Evolutionary conservation across 2,329 filamentous ascomycete genomes (phyloP).

Genomic region (Pseudogymnoascus sp.): DNA sequence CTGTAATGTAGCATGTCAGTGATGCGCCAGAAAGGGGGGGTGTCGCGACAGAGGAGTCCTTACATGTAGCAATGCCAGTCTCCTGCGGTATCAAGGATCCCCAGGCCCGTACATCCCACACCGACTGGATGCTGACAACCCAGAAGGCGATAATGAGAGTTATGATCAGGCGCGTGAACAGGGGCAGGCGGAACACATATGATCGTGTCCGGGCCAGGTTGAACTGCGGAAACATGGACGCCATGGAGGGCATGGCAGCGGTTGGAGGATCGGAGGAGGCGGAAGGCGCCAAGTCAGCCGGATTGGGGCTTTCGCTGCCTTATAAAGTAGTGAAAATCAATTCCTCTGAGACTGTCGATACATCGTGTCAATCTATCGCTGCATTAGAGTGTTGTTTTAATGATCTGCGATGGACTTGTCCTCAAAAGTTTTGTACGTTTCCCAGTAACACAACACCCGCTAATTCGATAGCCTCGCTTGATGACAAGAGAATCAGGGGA

Average conservation of each 20-base stretch:
- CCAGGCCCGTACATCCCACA: conserved; percentile 70
- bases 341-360: not conserved
- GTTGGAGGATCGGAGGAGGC: conserved; percentile 1
- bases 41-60: conserved; percentile 29
- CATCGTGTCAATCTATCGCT: conserved; percentile 7
- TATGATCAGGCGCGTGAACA: conserved; percentile 71
- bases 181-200: conserved; percentile 75
- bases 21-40: not conserved
- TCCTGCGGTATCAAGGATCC: conserved; percentile 71
- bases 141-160: conserved; percentile 62
- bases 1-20: conserved; percentile 39
- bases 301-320: not conserved
- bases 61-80: conserved; percentile 65
- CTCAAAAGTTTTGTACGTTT: conserved; percentile 8
- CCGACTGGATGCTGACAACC: conserved; percentile 59
- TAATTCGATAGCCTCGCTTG: conserved; percentile 2
- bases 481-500: conserved; percentile 1
- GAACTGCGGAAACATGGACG: conserved; percentile 41
- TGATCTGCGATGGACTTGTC: not conserved
- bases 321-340: conserved; percentile 2
- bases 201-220: conserved; percentile 68
- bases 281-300: conserved; percentile 5
- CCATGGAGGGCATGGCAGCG: conserved; percentile 18
- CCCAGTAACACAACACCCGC: conserved; percentile 3
- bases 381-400: not conserved